These are phyloP conservation scores for slime mould (Dictyostelium discoideum) DNA, from an alignment of 78 protist genomes.

Conservation along the genomic window dicty_2.7 NC_007089.4:2926001-2926500, in stretches of 20 bases:
- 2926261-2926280: neutral
- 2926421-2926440: conserved; percentile 46
- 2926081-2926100: conserved; percentile 47
- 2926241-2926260: conserved; percentile 24
- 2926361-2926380: neutral
- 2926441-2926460: conserved; percentile 37
- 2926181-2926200: conserved; percentile 61
- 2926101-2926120: conserved; percentile 31
- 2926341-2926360: too few relatives aligned
- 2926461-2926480: conserved; percentile 39
- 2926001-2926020: conserved; percentile 18
- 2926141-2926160: conserved; percentile 45
- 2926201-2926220: conserved; percentile 49
- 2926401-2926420: conserved; percentile 35
- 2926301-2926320: neutral
- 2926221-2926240: conserved; percentile 54
- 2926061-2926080: conserved; percentile 50
- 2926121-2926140: conserved; percentile 33
- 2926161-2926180: conserved; percentile 56
- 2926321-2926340: too few relatives aligned
- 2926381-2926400: conserved; percentile 53
- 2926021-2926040: conserved; percentile 53
- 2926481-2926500: conserved; percentile 1
- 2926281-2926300: neutral
- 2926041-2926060: conserved; percentile 60